phyloP scores from a whole-genome alignment of 202 grass and related monocot species.

The Schoenoplectus tabernaemontani region DNA sequence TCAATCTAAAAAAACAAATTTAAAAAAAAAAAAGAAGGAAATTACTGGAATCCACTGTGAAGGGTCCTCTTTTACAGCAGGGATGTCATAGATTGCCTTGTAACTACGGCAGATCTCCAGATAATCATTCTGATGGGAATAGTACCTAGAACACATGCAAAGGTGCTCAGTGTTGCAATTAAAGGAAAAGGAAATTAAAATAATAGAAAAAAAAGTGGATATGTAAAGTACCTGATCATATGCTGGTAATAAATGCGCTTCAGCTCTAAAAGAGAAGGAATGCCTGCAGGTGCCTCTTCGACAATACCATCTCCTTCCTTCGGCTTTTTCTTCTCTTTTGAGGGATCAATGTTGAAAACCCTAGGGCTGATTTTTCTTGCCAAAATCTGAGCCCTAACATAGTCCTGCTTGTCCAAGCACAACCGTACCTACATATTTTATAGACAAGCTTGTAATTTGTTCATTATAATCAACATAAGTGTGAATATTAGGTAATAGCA shows the following conservation, averaged over 20 bases:
- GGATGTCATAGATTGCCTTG: constrained; percentile 91
- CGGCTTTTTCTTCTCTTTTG: constrained; percentile 87
- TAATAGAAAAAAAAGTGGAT: not conserved
- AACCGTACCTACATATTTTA: constrained; percentile 54
- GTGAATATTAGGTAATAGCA: not conserved
- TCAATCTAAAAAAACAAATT: not conserved
- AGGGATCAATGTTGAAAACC: constrained; percentile 68
- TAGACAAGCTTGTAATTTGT: constrained; percentile 9
- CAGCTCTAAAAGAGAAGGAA: constrained; percentile 75
- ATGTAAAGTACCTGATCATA: constrained; percentile 66
- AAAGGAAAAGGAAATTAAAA: not conserved
- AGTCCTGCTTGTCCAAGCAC: constrained; percentile 88
- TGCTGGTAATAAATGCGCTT: constrained; percentile 89
- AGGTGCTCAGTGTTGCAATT: not conserved
- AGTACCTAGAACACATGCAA: constrained; percentile 44
- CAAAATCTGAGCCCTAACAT: constrained; percentile 80
- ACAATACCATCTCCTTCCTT: constrained; percentile 87
- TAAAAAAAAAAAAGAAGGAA: not conserved
- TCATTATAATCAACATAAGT: not conserved
- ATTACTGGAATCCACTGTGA: constrained; percentile 75
- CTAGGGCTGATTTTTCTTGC: constrained; percentile 89
- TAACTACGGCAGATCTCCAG: constrained; percentile 87
- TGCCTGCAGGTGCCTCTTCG: constrained; percentile 76
- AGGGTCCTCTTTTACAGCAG: constrained; percentile 74
- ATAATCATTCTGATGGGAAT: constrained; percentile 83